These are phyloP conservation scores for Xylogone sp. DNA, from an alignment of 2,329 filamentous ascomycete genomes.

Conservation along the genomic window DNA sequence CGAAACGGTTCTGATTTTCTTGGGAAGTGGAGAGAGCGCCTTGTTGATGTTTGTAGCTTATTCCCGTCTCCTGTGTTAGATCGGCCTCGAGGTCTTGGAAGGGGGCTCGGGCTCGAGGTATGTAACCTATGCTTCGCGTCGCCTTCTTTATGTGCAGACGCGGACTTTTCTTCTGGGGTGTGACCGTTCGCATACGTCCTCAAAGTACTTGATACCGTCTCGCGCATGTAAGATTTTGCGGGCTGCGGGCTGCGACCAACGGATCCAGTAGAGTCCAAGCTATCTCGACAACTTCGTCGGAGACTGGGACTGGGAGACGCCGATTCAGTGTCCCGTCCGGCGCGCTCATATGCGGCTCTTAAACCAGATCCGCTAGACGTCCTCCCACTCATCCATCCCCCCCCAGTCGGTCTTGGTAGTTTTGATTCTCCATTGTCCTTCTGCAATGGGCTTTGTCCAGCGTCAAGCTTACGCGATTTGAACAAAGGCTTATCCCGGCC, in stretches of 20 bases:
- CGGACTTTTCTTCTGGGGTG: neutral
- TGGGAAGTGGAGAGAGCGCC: neutral
- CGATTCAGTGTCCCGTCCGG: neutral
- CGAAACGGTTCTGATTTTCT: neutral
- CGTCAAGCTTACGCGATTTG: neutral
- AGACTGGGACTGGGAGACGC: neutral
- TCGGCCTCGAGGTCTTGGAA: slow-evolving; percentile 19
- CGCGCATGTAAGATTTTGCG: neutral
- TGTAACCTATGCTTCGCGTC: neutral
- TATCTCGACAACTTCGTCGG: neutral
- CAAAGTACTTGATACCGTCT: neutral
- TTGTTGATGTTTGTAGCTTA: neutral
- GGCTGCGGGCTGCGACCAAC: neutral
- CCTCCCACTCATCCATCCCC: neutral
- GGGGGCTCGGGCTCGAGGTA: slow-evolving; percentile 39
- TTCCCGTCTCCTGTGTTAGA: neutral
- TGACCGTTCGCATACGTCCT: neutral
- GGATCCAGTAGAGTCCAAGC: neutral
- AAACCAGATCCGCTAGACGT: neutral
- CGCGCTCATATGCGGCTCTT: neutral
- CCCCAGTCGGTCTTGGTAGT: neutral
- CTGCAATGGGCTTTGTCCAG: neutral
- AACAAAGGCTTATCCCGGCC: neutral
- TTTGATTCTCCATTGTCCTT: neutral
- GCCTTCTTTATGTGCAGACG: neutral